phyloP scores from a whole-genome alignment of 1,139 yeast species.

The Pichia sp. region DNA sequence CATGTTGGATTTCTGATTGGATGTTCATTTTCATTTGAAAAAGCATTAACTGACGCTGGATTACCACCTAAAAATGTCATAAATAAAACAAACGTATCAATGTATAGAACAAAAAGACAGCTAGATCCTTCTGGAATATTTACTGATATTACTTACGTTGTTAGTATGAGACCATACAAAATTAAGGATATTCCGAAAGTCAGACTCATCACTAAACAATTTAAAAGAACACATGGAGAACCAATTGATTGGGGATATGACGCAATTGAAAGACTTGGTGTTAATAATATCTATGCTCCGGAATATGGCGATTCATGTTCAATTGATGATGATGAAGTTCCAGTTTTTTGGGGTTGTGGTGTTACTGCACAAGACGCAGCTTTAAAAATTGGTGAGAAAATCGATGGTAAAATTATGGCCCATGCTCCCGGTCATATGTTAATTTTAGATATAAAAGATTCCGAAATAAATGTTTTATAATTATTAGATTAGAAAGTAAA shows the following conservation, averaged over 20 bases:
- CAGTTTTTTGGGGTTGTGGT: slow-evolving; percentile 11
- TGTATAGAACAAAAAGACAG: slow-evolving; percentile 4
- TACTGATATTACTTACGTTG: slow-evolving; percentile 2
- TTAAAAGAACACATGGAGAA: slow-evolving; percentile 6
- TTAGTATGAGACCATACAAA: slow-evolving; percentile 10
- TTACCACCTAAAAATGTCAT: slow-evolving; percentile 3
- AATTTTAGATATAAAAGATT: slow-evolving; percentile 7
- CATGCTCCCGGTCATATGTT: slow-evolving; percentile 9
- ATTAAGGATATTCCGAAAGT: slow-evolving; percentile 1
- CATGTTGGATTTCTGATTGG: slow-evolving; percentile 9
- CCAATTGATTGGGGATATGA: slow-evolving; percentile 11
- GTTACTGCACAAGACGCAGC: slow-evolving; percentile 9
- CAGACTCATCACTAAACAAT: slow-evolving; percentile 3
- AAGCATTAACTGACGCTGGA: background rate
- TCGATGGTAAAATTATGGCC: background rate
- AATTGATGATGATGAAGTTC: slow-evolving; percentile 3
- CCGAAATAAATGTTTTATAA: background rate
- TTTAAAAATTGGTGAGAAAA: background rate
- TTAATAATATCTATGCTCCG: background rate
- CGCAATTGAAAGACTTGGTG: slow-evolving; percentile 7
- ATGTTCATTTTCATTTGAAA: slow-evolving; percentile 9
- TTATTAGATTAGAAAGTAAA: too few species aligned
- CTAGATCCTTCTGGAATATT: slow-evolving; percentile 5
- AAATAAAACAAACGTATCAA: slow-evolving; percentile 1
- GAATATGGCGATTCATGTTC: slow-evolving; percentile 3